Evolutionary conservation across 2,329 filamentous ascomycete species (phyloP).

Genomic region (Fusarium sp.): DNA sequence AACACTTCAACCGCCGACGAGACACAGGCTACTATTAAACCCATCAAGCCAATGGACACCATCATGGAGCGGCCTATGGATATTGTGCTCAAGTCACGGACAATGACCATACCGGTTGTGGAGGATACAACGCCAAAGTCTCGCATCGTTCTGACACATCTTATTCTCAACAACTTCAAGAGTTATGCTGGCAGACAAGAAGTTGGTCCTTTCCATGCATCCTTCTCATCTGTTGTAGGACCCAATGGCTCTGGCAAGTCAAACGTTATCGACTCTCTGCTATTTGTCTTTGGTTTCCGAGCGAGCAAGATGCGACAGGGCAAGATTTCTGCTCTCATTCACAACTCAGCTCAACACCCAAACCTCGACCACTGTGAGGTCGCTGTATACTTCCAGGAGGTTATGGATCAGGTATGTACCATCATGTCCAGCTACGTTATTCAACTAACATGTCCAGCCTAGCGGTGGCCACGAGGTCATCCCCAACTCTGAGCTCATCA

Average conservation of each 20-base stretch:
- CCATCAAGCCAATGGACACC: slow-evolving; percentile 79
- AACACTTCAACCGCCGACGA: slow-evolving; percentile 56
- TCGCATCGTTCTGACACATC: slow-evolving; percentile 90
- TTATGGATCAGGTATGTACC: slow-evolving; percentile 77
- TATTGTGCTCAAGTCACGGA: slow-evolving; percentile 87
- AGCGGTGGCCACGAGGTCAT: slow-evolving; percentile 79
- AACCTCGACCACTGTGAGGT: slow-evolving; percentile 93
- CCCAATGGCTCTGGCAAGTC: slow-evolving; percentile 99
- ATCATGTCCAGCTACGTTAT: too few relatives aligned
- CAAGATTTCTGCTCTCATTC: slow-evolving; percentile 96
- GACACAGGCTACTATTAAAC: slow-evolving; percentile 63
- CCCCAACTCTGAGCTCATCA: slow-evolving; percentile 83
- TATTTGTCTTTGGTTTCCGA: slow-evolving; percentile 99
- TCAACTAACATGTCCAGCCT: slow-evolving; percentile 60
- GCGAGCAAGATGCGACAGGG: slow-evolving; percentile 99
- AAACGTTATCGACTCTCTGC: slow-evolving; percentile 96
- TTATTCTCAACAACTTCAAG: slow-evolving; percentile 97
- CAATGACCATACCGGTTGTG: slow-evolving; percentile 70
- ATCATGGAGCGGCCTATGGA: slow-evolving; percentile 91
- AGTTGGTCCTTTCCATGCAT: slow-evolving; percentile 95
- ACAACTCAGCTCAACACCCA: slow-evolving; percentile 90
- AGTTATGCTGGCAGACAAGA: slow-evolving; percentile 96
- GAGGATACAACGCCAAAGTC: slow-evolving; percentile 82
- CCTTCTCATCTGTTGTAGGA: slow-evolving; percentile 96
- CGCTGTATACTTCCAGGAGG: slow-evolving; percentile 94